Conservation (phyloP, 805 yeast species). For the Myxozyma melibiosi region DNA sequence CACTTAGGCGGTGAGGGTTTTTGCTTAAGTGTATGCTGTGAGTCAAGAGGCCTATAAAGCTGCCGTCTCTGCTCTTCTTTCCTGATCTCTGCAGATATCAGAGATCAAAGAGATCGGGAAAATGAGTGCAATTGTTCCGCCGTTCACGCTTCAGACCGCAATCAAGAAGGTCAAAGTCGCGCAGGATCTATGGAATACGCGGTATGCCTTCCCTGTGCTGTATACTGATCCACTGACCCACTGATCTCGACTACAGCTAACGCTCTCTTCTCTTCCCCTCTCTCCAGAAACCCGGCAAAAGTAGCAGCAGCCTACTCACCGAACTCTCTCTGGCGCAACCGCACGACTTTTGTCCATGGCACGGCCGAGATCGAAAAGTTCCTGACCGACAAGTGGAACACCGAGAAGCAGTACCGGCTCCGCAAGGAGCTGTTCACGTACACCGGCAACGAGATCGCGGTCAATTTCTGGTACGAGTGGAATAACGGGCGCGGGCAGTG, state of each 20-base stretch:
- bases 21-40: too few species aligned
- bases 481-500: constrained; percentile 17
- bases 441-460: constrained; percentile 27
- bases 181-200: constrained; percentile 31
- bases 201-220: constrained; percentile 1
- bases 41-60: too few species aligned
- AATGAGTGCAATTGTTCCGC: constrained; percentile 13
- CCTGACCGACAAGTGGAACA: constrained; percentile 25
- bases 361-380: constrained; percentile 24
- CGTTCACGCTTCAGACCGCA: constrained; percentile 26
- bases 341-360: constrained; percentile 23
- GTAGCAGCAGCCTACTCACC: constrained; percentile 26
- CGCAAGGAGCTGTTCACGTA: constrained; percentile 31
- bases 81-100: too few species aligned
- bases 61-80: too few species aligned
- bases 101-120: background rate
- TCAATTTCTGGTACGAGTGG: constrained; percentile 34
- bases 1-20: too few species aligned
- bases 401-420: constrained; percentile 22
- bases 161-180: constrained; percentile 26
- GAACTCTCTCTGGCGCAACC: constrained; percentile 31
- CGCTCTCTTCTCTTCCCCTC: too few species aligned
- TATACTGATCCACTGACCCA: background rate
- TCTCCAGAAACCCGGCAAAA: constrained; percentile 12
- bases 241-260: background rate